A percentile compares a stretch with the other conserved stretches of the same genome.
These are phyloP conservation scores for Colletotrichum siamense DNA, from an alignment of 2,329 filamentous ascomycete genomes.

Conservation along the genomic window DNA sequence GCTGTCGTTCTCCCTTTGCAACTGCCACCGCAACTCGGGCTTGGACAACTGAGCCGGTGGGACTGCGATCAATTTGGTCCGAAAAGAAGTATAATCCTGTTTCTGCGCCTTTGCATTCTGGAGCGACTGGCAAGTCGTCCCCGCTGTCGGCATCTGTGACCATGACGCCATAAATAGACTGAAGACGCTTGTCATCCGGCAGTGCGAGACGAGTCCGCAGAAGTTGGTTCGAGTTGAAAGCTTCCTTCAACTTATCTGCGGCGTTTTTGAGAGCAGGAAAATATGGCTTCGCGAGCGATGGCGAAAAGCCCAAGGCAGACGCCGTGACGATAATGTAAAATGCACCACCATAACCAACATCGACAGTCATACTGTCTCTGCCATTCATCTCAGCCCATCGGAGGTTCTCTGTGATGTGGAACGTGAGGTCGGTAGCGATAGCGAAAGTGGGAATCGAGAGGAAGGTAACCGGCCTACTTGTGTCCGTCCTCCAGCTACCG, in stretches of 20 bases:
- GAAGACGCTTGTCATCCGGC: slow-evolving; percentile 35
- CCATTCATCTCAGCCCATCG: slow-evolving; percentile 42
- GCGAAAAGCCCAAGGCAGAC: slow-evolving; percentile 41
- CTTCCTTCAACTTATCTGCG: slow-evolving; percentile 36
- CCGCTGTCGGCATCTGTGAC: slow-evolving; percentile 27
- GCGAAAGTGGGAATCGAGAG: slow-evolving; percentile 47
- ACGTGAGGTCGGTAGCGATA: slow-evolving; percentile 31
- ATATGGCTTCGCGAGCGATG: slow-evolving; percentile 31
- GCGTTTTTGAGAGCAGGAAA: slow-evolving; percentile 34
- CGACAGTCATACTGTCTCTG: slow-evolving; percentile 30
- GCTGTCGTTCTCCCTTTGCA: neutral
- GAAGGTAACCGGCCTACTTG: slow-evolving; percentile 41
- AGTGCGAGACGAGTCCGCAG: slow-evolving; percentile 16
- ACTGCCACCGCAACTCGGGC: slow-evolving; percentile 3
- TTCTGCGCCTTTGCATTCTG: slow-evolving; percentile 34
- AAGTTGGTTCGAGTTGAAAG: slow-evolving; percentile 21
- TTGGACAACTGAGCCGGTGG: slow-evolving; percentile 3
- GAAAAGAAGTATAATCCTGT: slow-evolving; percentile 50
- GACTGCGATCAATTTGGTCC: slow-evolving; percentile 41
- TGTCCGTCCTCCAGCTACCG: slow-evolving; percentile 36
- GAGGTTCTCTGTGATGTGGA: slow-evolving; percentile 32
- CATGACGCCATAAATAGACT: slow-evolving; percentile 46
- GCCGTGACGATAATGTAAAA: slow-evolving; percentile 46
- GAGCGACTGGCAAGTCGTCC: slow-evolving; percentile 22
- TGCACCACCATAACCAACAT: slow-evolving; percentile 48